These are phyloP conservation scores for Coemansia sp. DNA, from an alignment of 192 early-diverging fungal species.

Conservation along the genomic window DNA sequence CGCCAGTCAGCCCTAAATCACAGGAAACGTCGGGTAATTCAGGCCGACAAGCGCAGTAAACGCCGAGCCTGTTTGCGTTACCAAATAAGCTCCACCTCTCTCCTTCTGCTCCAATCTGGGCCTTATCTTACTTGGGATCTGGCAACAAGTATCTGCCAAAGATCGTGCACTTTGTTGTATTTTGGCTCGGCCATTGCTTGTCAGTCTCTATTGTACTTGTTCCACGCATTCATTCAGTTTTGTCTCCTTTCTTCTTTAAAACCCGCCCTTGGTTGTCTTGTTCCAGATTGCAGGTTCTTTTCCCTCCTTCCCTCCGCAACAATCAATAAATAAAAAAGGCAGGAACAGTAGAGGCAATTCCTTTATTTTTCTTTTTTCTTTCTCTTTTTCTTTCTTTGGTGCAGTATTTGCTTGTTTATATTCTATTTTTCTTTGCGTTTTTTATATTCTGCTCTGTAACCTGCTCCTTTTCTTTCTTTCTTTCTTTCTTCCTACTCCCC, in stretches of 20 bases:
- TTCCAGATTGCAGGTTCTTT: conserved; percentile 1
- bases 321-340: background rate
- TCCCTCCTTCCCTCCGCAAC: background rate
- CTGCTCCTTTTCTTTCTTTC: background rate
- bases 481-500: background rate
- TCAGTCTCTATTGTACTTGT: too few species aligned
- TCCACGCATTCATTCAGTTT: background rate
- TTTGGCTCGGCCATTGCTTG: too few species aligned
- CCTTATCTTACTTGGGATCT: too few species aligned
- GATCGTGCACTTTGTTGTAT: too few species aligned
- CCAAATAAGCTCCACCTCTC: too few species aligned
- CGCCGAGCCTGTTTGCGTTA: too few species aligned
- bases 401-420: conserved; percentile 6
- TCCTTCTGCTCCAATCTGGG: too few species aligned
- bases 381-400: background rate
- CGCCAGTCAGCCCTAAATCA: too few species aligned
- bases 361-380: conserved; percentile 13
- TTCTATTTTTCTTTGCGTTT: conserved; percentile 7
- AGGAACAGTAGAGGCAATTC: background rate
- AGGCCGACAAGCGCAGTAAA: too few species aligned
- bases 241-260: background rate
- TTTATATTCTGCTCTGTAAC: background rate
- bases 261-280: background rate
- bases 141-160: too few species aligned
- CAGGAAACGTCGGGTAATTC: too few species aligned